These are phyloP conservation scores for Zizania palustris DNA, from an alignment of 202 grass and related monocot species.

Conservation along the genomic window DNA sequence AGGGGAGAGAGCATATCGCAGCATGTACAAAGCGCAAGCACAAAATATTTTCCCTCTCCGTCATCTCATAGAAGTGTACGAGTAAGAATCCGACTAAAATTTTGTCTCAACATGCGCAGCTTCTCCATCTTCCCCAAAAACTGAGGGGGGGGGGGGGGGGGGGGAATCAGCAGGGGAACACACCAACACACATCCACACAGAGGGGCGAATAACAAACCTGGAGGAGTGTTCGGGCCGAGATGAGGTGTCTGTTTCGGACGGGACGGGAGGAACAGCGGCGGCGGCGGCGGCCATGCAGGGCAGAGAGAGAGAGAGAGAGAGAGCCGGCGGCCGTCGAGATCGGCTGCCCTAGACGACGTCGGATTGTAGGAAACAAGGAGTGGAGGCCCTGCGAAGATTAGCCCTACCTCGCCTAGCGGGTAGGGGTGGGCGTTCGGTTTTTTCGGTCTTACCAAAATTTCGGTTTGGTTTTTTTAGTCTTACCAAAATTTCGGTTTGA, in stretches of 20 bases:
- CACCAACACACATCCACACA: no score
- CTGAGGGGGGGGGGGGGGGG: no score
- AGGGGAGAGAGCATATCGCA: neutral
- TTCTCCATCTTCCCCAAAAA: neutral
- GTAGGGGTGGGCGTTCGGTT: no score
- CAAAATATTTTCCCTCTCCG: neutral
- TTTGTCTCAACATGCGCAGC: neutral
- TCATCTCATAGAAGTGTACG: neutral
- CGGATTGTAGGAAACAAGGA: no score
- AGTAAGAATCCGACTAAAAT: neutral
- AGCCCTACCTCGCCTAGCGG: neutral
- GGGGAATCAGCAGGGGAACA: neutral
- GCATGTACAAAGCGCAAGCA: neutral
- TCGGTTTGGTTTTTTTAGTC: no score
- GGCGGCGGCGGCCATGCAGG: neutral
- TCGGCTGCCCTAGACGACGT: neutral
- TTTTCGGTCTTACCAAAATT: no score
- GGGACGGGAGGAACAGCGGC: neutral
- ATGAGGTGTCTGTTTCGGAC: neutral
- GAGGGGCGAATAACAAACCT: conserved; percentile 4
- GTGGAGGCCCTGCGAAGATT: neutral
- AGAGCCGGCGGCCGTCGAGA: conserved; percentile 4
- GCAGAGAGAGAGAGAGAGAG: neutral
- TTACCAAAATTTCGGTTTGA: no score
- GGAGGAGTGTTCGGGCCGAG: neutral